phyloP scores from a whole-genome alignment of 768 basidiomycete species.

The Pisolithus microcarpus region DNA sequence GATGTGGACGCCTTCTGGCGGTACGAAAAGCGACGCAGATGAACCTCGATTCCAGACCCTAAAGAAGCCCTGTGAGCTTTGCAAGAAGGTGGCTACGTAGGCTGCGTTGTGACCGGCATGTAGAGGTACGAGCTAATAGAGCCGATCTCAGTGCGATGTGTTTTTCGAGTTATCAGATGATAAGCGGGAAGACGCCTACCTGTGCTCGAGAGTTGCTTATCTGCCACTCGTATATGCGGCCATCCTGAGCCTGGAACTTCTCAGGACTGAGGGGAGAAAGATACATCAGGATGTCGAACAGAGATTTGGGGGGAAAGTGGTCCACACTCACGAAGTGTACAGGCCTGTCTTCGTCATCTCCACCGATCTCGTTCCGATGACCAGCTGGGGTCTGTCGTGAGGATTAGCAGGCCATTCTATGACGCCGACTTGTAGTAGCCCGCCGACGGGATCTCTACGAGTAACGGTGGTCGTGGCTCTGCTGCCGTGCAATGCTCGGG shows the following conservation, averaged over 20 bases:
- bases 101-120: background rate
- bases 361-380: slow-evolving; percentile 22
- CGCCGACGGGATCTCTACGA: slow-evolving; percentile 13
- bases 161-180: background rate
- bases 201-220: slow-evolving; percentile 17
- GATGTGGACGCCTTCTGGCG: slow-evolving; percentile 23
- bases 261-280: slow-evolving; percentile 14
- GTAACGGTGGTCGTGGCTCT: slow-evolving; percentile 20
- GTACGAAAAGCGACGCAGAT: slow-evolving; percentile 19
- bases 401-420: slow-evolving; percentile 22
- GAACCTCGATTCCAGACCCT: slow-evolving; percentile 12
- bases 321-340: slow-evolving; percentile 17
- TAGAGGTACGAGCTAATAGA: slow-evolving; percentile 21
- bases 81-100: slow-evolving; percentile 24
- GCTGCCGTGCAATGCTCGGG: slow-evolving; percentile 4
- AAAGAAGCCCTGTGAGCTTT: slow-evolving; percentile 10
- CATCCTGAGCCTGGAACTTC: slow-evolving; percentile 18
- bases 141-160: background rate
- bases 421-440: slow-evolving; percentile 20
- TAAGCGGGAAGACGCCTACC: slow-evolving; percentile 5
- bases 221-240: slow-evolving; percentile 23
- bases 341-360: slow-evolving; percentile 17
- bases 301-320: too few relatives aligned
- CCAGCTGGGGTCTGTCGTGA: slow-evolving; percentile 4
- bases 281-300: background rate